phyloP scores from a whole-genome alignment of 2,329 filamentous ascomycete species.

The Trichoderma sp. region DNA sequence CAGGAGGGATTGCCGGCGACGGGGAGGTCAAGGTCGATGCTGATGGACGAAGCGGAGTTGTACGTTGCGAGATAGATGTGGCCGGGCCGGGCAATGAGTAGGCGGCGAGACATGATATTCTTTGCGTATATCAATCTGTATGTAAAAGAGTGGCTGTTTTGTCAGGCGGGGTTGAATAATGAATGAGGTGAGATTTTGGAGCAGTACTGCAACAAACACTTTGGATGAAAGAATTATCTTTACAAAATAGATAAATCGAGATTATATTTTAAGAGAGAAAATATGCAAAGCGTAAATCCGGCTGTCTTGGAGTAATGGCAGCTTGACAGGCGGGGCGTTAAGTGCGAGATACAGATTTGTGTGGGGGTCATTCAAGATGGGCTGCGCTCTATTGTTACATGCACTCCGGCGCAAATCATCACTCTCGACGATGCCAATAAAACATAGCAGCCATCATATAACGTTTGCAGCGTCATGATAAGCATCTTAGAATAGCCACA shows the following conservation, averaged over 20 bases:
- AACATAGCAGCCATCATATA: not conserved
- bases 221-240: not conserved
- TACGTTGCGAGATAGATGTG: slow-evolving; percentile 47
- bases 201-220: no score
- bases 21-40: slow-evolving; percentile 32
- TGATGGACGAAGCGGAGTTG: slow-evolving; percentile 43
- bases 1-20: slow-evolving; percentile 49
- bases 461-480: not conserved
- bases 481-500: not conserved
- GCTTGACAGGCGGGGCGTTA: not conserved
- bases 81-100: slow-evolving; percentile 46
- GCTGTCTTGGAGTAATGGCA: not conserved
- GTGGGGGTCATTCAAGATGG: not conserved
- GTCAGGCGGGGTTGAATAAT: not conserved
- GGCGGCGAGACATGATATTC: slow-evolving; percentile 1
- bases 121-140: not conserved
- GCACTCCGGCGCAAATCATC: not conserved
- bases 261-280: not conserved
- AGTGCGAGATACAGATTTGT: slow-evolving; percentile 3
- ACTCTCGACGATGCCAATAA: not conserved
- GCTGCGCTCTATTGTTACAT: not conserved
- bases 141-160: no score
- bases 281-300: not conserved
- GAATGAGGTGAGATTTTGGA: not conserved
- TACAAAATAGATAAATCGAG: no score